A percentile compares a stretch with the other conserved stretches of the same genome.
Evolutionary conservation across 148 eudicot species (phyloP).

Genomic region (Rheum nobile): DNA sequence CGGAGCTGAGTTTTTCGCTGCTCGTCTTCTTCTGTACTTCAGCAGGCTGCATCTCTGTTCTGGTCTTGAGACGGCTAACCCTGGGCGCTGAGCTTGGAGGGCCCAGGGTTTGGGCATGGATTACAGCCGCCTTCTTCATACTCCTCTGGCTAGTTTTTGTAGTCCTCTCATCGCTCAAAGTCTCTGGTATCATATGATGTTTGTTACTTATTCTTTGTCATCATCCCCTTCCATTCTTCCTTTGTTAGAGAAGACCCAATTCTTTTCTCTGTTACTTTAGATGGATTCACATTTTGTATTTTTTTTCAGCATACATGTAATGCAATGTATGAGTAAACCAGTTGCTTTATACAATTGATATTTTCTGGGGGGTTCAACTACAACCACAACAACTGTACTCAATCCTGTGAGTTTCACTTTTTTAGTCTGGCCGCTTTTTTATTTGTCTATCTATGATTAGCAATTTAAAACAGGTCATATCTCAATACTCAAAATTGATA

Average conservation of each 20-base stretch:
- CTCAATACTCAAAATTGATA: too few species aligned
- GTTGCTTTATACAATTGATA: not conserved
- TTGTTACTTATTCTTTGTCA: not conserved
- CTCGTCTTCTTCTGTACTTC: constrained; percentile 77
- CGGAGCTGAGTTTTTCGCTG: constrained; percentile 70
- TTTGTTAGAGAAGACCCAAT: not conserved
- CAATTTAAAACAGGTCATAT: too few species aligned
- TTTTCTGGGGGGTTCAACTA: not conserved
- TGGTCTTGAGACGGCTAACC: constrained; percentile 59
- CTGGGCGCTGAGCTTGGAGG: constrained; percentile 93
- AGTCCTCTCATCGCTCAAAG: constrained; percentile 59
- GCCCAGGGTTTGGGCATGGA: constrained; percentile 83
- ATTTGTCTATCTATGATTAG: too few species aligned
- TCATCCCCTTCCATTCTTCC: not conserved
- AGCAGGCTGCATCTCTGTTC: constrained; percentile 64
- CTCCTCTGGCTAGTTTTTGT: constrained; percentile 73
- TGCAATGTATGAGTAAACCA: not conserved
- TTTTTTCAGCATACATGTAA: not conserved
- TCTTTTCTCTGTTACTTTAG: not conserved
- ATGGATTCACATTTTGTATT: not conserved
- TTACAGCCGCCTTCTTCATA: constrained; percentile 52
- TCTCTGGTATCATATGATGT: constrained; percentile 43
- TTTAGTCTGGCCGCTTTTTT: too few species aligned
- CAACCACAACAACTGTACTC: not conserved
- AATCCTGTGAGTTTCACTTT: too few species aligned